Evolutionary conservation across 73 alveolate genomes (phyloP).

Genomic region (Paramecium tetraurelia): DNA sequence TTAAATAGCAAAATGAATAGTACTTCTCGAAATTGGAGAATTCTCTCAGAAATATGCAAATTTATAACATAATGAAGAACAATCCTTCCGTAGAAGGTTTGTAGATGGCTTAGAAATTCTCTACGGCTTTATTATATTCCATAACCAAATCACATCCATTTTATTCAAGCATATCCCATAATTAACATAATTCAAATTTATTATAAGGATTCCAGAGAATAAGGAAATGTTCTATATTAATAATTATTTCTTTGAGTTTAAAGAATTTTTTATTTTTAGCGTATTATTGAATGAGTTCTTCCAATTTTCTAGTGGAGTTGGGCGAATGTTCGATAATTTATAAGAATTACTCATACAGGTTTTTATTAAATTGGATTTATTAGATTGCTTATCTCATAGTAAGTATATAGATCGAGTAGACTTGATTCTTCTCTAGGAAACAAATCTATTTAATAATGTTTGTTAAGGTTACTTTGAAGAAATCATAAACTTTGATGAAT

Average conservation of each 20-base stretch:
- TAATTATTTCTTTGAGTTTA: slow-evolving; percentile 8
- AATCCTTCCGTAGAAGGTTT: background rate
- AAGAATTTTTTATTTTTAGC: background rate
- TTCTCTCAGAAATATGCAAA: slow-evolving; percentile 17
- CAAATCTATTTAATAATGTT: background rate
- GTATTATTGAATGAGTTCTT: background rate
- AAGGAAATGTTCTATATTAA: background rate
- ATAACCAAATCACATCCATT: slow-evolving; percentile 39
- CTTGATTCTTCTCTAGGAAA: background rate
- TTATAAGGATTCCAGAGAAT: slow-evolving; percentile 21
- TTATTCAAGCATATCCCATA: slow-evolving; percentile 2
- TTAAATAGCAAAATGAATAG: background rate
- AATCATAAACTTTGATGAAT: background rate
- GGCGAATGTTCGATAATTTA: background rate
- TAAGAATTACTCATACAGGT: background rate
- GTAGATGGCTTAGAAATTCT: slow-evolving; percentile 7
- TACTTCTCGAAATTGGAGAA: slow-evolving; percentile 28
- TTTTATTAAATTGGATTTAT: background rate
- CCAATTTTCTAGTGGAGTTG: background rate
- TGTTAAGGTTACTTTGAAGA: background rate
- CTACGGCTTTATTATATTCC: slow-evolving; percentile 37
- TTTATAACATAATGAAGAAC: background rate
- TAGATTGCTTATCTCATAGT: background rate
- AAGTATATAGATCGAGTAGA: background rate
- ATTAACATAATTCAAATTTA: slow-evolving; percentile 35